Evolutionary conservation across 208 protist species (phyloP).

Genomic region (Leishmania turanica): DNA sequence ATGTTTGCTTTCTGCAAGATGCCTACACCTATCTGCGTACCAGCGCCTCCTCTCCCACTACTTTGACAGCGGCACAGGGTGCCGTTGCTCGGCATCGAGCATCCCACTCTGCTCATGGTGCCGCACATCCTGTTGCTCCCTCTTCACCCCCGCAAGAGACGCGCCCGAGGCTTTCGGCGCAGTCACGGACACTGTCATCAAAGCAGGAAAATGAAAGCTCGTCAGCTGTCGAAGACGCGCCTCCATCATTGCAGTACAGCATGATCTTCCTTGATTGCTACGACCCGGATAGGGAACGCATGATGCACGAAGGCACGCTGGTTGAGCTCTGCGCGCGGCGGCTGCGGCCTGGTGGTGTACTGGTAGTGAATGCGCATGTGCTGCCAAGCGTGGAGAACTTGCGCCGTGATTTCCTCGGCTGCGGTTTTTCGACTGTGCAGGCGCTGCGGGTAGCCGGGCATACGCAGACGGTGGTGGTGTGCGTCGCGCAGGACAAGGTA

Average conservation of each 20-base stretch:
- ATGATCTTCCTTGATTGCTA: conserved; percentile 89
- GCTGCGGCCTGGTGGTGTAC: conserved; percentile 52
- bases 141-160: background rate
- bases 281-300: conserved; percentile 66
- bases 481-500: conserved; percentile 18
- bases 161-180: background rate
- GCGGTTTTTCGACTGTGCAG: conserved; percentile 71
- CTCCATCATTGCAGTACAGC: conserved; percentile 36
- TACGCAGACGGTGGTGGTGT: conserved; percentile 67
- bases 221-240: conserved; percentile 1
- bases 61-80: background rate
- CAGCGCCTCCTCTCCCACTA: background rate
- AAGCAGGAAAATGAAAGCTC: background rate
- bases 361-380: conserved; percentile 83
- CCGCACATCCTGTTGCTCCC: background rate
- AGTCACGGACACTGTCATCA: background rate
- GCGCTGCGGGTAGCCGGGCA: conserved; percentile 61
- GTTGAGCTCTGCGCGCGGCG: conserved; percentile 54
- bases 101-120: background rate
- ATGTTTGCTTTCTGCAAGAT: conserved; percentile 37
- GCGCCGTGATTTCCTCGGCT: conserved; percentile 39
- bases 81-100: background rate
- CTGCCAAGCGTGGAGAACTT: conserved; percentile 37
- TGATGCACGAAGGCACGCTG: conserved; percentile 71
- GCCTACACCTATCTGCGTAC: conserved; percentile 45